phyloP scores from a whole-genome alignment of 2,329 filamentous ascomycete species.

The Cytospora leucostoma region DNA sequence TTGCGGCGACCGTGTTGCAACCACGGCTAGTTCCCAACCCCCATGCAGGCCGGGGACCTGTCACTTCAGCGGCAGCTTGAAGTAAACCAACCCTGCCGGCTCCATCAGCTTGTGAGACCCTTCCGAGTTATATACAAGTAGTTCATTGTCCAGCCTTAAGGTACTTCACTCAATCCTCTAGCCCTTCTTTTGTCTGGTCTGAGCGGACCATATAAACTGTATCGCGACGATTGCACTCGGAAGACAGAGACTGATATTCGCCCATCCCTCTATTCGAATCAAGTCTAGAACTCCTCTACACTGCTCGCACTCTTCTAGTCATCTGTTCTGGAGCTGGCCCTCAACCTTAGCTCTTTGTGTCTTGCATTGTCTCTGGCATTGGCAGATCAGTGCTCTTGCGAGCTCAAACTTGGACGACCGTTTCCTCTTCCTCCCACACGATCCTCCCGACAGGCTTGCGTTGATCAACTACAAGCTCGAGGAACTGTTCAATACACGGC shows the following conservation, averaged over 20 bases:
- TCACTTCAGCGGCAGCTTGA: slow-evolving; percentile 41
- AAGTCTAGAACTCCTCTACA: background rate
- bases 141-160: slow-evolving; percentile 22
- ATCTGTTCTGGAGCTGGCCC: slow-evolving; percentile 7
- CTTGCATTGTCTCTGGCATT: slow-evolving; percentile 7
- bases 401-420: background rate
- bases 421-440: background rate
- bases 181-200: slow-evolving; percentile 15
- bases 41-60: slow-evolving; percentile 46
- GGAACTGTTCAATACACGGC: slow-evolving; percentile 4
- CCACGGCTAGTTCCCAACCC: slow-evolving; percentile 43
- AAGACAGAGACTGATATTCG: slow-evolving; percentile 1
- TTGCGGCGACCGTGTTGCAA: slow-evolving; percentile 42
- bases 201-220: slow-evolving; percentile 18
- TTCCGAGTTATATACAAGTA: slow-evolving; percentile 28
- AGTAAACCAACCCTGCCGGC: slow-evolving; percentile 45
- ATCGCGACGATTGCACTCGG: slow-evolving; percentile 11
- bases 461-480: slow-evolving; percentile 9
- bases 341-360: background rate
- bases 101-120: slow-evolving; percentile 39
- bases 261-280: slow-evolving; percentile 1
- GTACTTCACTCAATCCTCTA: background rate
- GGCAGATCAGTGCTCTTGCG: slow-evolving; percentile 8
- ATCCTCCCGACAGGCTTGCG: background rate
- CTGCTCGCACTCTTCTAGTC: slow-evolving; percentile 15